Conservation (phyloP, 169 alveolate genomes). For the Eimeria praecox region DNA sequence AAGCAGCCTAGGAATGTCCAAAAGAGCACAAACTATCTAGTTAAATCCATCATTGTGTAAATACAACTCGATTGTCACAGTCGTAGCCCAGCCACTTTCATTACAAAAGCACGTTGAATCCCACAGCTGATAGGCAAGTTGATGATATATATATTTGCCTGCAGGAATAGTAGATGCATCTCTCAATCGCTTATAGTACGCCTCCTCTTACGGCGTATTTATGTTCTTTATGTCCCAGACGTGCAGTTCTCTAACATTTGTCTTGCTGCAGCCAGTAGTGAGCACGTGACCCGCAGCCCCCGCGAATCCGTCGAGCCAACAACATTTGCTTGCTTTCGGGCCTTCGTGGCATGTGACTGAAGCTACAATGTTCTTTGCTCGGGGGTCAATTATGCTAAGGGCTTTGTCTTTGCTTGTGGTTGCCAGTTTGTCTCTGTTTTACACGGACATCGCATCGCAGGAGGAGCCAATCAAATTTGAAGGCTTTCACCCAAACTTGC, state of each 20-base stretch:
- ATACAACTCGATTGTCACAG: background rate
- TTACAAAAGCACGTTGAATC: background rate
- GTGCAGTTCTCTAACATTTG: constrained; percentile 70
- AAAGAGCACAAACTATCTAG: background rate
- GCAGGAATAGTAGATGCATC: background rate
- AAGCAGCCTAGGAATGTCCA: constrained; percentile 32
- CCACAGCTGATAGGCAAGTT: background rate
- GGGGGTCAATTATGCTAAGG: constrained; percentile 69
- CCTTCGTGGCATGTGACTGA: constrained; percentile 81
- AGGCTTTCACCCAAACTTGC: background rate
- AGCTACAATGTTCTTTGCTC: constrained; percentile 54
- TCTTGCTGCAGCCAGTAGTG: constrained; percentile 79
- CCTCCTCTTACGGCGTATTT: constrained; percentile 76
- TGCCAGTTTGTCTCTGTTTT: constrained; percentile 67
- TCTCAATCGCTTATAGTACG: background rate
- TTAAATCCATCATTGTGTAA: background rate
- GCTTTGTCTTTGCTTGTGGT: constrained; percentile 76
- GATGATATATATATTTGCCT: background rate
- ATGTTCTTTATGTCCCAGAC: constrained; percentile 80
- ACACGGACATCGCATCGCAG: background rate
- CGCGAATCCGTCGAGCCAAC: constrained; percentile 81
- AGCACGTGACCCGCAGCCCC: constrained; percentile 80
- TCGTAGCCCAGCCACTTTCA: background rate
- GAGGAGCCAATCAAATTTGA: background rate
- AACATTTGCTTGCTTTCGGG: constrained; percentile 78